These are phyloP conservation scores for Fistulinella cinereoalba DNA, from an alignment of 1,284 basidiomycete genomes.

Conservation along the genomic window DNA sequence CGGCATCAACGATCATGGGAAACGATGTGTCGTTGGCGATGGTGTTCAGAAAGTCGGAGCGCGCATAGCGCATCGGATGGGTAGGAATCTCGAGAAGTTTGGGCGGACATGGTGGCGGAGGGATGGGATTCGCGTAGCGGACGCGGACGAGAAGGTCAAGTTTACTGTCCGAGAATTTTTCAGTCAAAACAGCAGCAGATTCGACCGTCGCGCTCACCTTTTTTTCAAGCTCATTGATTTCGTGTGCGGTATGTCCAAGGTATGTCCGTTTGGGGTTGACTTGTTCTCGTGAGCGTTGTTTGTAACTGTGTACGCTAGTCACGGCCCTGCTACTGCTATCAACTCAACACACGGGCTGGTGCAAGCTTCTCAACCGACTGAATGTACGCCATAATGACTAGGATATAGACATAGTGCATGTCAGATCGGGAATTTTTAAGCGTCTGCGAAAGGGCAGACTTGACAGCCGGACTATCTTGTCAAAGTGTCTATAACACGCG, in stretches of 20 bases:
- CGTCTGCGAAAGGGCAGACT: no score
- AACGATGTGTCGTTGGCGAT: conserved; percentile 77
- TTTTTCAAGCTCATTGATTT: conserved; percentile 34
- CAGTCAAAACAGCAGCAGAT: not conserved
- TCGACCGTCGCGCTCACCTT: conserved; percentile 18
- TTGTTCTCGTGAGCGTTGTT: no score
- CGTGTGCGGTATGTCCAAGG: not conserved
- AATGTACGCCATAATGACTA: no score
- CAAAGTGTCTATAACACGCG: no score
- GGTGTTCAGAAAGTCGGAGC: conserved; percentile 78
- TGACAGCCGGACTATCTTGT: no score
- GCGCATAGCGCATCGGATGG: conserved; percentile 80
- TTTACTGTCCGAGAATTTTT: conserved; percentile 46
- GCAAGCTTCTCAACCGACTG: no score
- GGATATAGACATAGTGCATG: no score
- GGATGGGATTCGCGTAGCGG: conserved; percentile 89
- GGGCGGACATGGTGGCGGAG: conserved; percentile 91
- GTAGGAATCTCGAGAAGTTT: conserved; percentile 89
- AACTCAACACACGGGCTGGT: no score
- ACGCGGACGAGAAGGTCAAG: conserved; percentile 89
- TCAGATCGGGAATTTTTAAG: no score
- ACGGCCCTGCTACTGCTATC: no score
- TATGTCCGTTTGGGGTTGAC: no score
- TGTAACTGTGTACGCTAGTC: no score
- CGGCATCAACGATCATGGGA: conserved; percentile 92